Base-by-base conservation (phyloP, 352 stramenopile species). In the Phytophthora aleatoria region DNA sequence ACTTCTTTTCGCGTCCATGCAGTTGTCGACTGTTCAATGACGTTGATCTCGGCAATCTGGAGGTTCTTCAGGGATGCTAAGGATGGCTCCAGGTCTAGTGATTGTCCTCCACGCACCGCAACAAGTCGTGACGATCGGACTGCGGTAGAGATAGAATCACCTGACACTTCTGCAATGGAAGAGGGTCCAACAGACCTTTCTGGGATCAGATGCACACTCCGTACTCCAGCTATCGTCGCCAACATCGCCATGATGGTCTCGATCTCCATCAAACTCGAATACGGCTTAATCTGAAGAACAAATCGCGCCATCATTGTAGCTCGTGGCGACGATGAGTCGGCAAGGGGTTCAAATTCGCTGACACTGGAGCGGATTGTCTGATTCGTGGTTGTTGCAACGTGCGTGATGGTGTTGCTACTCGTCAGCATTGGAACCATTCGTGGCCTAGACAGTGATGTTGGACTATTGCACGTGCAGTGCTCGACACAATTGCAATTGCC, bases 1-100 rank as follows among this genome's bases (percentile, higher is more conserved):
- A 92, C 68, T 64, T 92, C 78, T 62, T 90, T 89, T 35, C 60
- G 64, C 11, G 71, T 65, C 84, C 84, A 92, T 9, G 48, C 26
- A 35, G 75, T 69, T 20, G 68, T 59, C 7, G 57, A 67, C n/a
- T 76, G 61, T 30, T 84, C 71, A 12, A 87, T 45, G 6, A 91
- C 44, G 38, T 60, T 39, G 11, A 77, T 68, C 2, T 70, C 52
- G 6, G 70, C 55, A 52, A 88, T n/a, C 4, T 73, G 31, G 9
- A 78, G 56, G 3, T 35, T 61, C 16, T 62, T 57, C 28, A 90
- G n/a, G 3, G 49, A 10, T 11, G 54, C 47, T 12, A 89, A 52
- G 5, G 42, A 63, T 11, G 13, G 41, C 3, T 67, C 48, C 15
- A 74, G 27, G 12, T 79, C 61, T 12, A 90, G 54, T 8, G 50